These are phyloP conservation scores for Tolypocladium cylindrosporum DNA, from an alignment of 2,329 filamentous ascomycete genomes.

Conservation along the genomic window DNA sequence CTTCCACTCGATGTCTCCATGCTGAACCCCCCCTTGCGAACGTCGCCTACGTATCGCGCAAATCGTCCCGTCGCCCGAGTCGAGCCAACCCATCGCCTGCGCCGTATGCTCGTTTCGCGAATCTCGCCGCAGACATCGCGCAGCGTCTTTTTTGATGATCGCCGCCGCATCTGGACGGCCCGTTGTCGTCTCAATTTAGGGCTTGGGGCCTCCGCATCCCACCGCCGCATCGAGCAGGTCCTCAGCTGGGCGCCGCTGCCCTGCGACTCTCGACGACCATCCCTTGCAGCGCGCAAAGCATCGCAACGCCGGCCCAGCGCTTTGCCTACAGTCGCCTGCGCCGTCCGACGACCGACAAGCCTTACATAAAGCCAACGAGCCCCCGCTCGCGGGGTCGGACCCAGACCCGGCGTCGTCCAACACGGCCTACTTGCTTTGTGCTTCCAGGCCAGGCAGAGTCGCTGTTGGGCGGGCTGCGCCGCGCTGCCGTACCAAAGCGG, in stretches of 20 bases:
- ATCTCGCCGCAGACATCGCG: background rate
- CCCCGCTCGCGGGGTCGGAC: conserved; percentile 1
- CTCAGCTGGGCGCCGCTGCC: background rate
- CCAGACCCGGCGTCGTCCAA: background rate
- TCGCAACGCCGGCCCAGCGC: background rate
- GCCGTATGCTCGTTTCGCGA: background rate
- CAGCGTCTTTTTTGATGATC: background rate
- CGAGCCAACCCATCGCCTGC: background rate
- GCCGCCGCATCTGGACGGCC: background rate
- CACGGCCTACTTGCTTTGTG: background rate
- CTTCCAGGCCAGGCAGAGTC: background rate
- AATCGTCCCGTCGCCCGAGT: background rate
- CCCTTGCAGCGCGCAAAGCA: background rate
- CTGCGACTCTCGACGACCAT: background rate
- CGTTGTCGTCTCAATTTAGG: background rate
- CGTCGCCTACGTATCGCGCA: background rate
- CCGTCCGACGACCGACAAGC: background rate
- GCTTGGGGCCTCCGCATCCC: background rate
- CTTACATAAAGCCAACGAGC: background rate
- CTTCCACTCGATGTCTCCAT: background rate
- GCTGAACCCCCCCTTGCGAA: background rate
- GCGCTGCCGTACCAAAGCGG: background rate
- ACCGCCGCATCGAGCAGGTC: background rate
- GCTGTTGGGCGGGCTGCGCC: conserved; percentile 1
- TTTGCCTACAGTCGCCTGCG: background rate